A percentile compares a stretch with the other conserved stretches of the same genome.
Conservation (phyloP, 1,139 yeast genomes). For the Schwanniomyces etchellsii region DNA sequence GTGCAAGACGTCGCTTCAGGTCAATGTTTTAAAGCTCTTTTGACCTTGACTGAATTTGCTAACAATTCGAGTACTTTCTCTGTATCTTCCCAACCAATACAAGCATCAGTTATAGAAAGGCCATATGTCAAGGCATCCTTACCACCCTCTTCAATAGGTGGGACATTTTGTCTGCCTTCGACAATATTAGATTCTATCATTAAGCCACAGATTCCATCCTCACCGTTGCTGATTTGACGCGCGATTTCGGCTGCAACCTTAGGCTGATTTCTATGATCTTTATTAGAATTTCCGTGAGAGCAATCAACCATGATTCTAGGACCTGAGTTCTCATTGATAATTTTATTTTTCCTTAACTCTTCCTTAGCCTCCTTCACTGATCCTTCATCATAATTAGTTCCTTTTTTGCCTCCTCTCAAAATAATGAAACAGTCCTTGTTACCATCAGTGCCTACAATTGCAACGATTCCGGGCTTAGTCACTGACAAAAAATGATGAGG, state of each 20-base stretch:
- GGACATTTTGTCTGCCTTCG: constrained; percentile 92
- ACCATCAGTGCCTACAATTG: constrained; percentile 93
- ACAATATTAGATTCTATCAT: constrained; percentile 92
- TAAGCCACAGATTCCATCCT: constrained; percentile 75
- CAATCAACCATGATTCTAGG: constrained; percentile 95
- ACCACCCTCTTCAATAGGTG: constrained; percentile 62
- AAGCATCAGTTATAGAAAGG: constrained; percentile 93
- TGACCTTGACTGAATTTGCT: constrained; percentile 72
- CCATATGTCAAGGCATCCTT: constrained; percentile 76
- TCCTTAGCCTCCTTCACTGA: constrained; percentile 66
- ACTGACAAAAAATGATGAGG: constrained; percentile 94
- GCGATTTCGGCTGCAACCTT: constrained; percentile 79
- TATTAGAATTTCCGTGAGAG: constrained; percentile 92
- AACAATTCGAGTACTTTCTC: constrained; percentile 63
- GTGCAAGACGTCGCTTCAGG: too few relatives aligned
- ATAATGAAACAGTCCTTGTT: constrained; percentile 87
- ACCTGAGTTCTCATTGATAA: constrained; percentile 39
- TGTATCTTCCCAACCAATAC: constrained; percentile 87
- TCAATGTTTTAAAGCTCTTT: too few relatives aligned
- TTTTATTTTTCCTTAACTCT: constrained; percentile 54
- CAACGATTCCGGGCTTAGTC: constrained; percentile 83
- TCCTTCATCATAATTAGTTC: constrained; percentile 81
- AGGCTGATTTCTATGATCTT: constrained; percentile 90
- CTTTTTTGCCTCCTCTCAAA: constrained; percentile 90
- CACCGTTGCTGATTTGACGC: constrained; percentile 75